These are phyloP conservation scores for Cerioporus squamosus DNA, from an alignment of 1,284 basidiomycete species.

Conservation along the genomic window DNA sequence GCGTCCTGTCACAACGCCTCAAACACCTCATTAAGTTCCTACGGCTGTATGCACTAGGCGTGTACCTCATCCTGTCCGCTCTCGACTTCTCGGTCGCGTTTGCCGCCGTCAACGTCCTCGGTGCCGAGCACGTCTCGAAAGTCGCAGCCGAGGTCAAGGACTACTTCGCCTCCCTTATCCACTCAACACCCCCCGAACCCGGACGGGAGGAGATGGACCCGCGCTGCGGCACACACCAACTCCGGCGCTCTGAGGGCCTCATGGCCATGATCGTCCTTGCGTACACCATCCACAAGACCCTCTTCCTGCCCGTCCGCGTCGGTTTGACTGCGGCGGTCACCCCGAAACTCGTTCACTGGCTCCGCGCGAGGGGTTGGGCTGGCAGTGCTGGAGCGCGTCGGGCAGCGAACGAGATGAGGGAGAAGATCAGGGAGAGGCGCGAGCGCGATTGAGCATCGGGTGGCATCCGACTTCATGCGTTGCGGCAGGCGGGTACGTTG, in stretches of 20 bases:
- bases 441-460: slow-evolving; percentile 32
- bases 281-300: slow-evolving; percentile 95
- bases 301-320: slow-evolving; percentile 89
- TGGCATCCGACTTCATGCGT: neutral
- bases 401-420: slow-evolving; percentile 67
- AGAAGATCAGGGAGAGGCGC: slow-evolving; percentile 43
- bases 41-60: slow-evolving; percentile 91
- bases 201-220: slow-evolving; percentile 64
- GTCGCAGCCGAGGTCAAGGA: slow-evolving; percentile 66
- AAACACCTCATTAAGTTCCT: slow-evolving; percentile 89
- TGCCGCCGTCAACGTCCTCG: slow-evolving; percentile 83
- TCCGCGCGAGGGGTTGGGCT: slow-evolving; percentile 77
- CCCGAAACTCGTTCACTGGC: slow-evolving; percentile 83
- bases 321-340: slow-evolving; percentile 90
- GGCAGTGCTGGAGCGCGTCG: slow-evolving; percentile 69
- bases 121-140: slow-evolving; percentile 87
- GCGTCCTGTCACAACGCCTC: slow-evolving; percentile 72
- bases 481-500: neutral
- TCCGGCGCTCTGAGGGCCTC: slow-evolving; percentile 63
- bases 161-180: slow-evolving; percentile 46
- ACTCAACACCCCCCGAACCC: slow-evolving; percentile 60
- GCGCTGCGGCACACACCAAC: slow-evolving; percentile 26
- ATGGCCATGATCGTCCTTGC: slow-evolving; percentile 94
- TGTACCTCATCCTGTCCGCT: slow-evolving; percentile 75
- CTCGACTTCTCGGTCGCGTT: slow-evolving; percentile 88